Evolutionary conservation across 495 filamentous ascomycete genomes (phyloP).

Genomic region (Hypoxylon subgilvum): DNA sequence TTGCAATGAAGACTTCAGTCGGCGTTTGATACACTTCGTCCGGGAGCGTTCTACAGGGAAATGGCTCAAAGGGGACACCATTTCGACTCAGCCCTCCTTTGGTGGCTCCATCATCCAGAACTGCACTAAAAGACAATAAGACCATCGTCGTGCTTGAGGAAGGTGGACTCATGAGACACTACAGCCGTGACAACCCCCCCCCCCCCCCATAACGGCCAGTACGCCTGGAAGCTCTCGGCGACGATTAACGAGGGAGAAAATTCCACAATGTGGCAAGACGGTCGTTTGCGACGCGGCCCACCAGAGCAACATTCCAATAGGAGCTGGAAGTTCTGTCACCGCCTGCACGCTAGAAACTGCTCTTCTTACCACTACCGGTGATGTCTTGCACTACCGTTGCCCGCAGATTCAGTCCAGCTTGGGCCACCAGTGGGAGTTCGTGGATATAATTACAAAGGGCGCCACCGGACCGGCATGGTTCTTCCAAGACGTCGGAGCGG

Average conservation of each 20-base stretch:
- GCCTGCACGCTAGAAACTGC: constrained; percentile 19
- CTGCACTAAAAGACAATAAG: background rate
- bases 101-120: constrained; percentile 36
- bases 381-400: constrained; percentile 26
- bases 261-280: background rate
- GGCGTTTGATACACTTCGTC: constrained; percentile 20
- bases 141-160: constrained; percentile 30
- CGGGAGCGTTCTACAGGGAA: constrained; percentile 18
- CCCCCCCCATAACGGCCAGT: background rate
- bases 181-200: constrained; percentile 23
- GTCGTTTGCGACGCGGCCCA: constrained; percentile 8
- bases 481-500: constrained; percentile 1
- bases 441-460: background rate
- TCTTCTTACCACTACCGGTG: background rate
- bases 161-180: constrained; percentile 21
- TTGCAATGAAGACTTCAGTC: constrained; percentile 1
- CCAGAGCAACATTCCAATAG: constrained; percentile 17
- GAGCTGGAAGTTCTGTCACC: background rate
- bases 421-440: constrained; percentile 6
- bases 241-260: constrained; percentile 2
- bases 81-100: constrained; percentile 6
- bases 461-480: constrained; percentile 25
- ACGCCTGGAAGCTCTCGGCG: constrained; percentile 17
- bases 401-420: background rate
- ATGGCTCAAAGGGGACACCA: constrained; percentile 5